These are phyloP conservation scores for Scheffersomyces amazonensis DNA, from an alignment of 805 yeast genomes.

Conservation along the genomic window DNA sequence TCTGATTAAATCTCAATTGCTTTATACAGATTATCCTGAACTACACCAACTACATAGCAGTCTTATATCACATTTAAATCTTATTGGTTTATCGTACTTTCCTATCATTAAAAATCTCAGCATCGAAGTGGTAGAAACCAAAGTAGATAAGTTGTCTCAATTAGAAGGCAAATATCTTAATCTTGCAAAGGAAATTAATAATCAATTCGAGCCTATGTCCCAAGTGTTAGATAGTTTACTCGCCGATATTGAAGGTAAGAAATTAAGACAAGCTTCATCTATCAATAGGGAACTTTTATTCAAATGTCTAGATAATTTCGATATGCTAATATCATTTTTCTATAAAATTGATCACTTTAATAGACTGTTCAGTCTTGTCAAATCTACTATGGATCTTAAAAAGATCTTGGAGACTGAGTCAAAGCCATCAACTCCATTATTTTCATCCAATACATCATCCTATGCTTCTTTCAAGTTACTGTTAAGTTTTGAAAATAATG, in stretches of 20 bases:
- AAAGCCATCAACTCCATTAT: not conserved
- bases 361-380: slow-evolving; percentile 3
- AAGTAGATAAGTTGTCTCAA: not conserved
- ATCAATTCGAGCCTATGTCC: not conserved
- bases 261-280: not conserved
- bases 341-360: slow-evolving; percentile 8
- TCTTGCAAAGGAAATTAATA: not conserved
- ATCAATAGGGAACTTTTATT: not conserved
- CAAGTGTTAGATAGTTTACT: not conserved
- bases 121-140: not conserved
- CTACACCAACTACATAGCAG: slow-evolving; percentile 7
- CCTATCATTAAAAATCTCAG: slow-evolving; percentile 11
- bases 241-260: not conserved
- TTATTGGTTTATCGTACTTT: slow-evolving; percentile 9
- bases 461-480: not conserved
- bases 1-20: slow-evolving; percentile 8
- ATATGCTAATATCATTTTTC: slow-evolving; percentile 5
- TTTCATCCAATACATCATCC: not conserved
- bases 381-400: not conserved
- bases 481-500: not conserved
- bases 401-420: not conserved
- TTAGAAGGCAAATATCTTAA: not conserved
- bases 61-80: slow-evolving; percentile 12
- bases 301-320: slow-evolving; percentile 7
- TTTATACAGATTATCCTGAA: slow-evolving; percentile 11